Evolutionary conservation across 2,329 filamentous ascomycete genomes (phyloP), one percentile per base, ranked within the genome.

Genomic region (Aaosphaeria arxii): DNA sequence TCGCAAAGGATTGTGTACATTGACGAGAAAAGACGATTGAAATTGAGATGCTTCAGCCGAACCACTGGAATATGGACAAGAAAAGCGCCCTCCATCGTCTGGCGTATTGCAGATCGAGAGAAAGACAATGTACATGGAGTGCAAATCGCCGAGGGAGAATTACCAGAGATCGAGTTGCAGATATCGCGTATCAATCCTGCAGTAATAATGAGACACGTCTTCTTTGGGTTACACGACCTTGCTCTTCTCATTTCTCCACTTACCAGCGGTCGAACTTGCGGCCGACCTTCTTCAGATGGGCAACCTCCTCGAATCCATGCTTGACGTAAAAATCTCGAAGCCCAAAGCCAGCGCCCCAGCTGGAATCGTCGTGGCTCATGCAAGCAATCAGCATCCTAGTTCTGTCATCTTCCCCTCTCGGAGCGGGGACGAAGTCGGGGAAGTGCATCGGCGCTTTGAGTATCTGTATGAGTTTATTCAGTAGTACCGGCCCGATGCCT

Each of bases 241-340:
- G 30, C 43, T 5, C 31, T 40, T 45, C 65, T 57, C 30, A 2
- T 40, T 4, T 24, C 43, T 5, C 31, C 38, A 46, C 65, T 57
- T 50, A 73, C 71, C 66, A 71, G 42, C 57, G 51, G 6, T 64
- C 67, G 46, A 63, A 64, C 49, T 74, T 74, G 45, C 59, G 64
- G 4, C 70, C 71, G 24, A 72, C 65, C 5, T 62, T 62, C 40
- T 69, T 62, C 49, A 74, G 49, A 44, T 70, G 63, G 17, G 70
- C 72, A 2, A 64, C 59, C 47, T 73, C 60, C 29, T 66, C 56
- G 54, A 74, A 74, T 0, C 72, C 71, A 47, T 66, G 62, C 42
- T 61, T 54, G n/a, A 62, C 46, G 48, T 72, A 74, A 64, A 67
- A 74, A 42, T 64, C 63, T 46, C 66, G 57, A 39, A 74, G 47